Evolutionary conservation across 2,329 filamentous ascomycete genomes (phyloP).

Genomic region (Cladosporium oxysporum): DNA sequence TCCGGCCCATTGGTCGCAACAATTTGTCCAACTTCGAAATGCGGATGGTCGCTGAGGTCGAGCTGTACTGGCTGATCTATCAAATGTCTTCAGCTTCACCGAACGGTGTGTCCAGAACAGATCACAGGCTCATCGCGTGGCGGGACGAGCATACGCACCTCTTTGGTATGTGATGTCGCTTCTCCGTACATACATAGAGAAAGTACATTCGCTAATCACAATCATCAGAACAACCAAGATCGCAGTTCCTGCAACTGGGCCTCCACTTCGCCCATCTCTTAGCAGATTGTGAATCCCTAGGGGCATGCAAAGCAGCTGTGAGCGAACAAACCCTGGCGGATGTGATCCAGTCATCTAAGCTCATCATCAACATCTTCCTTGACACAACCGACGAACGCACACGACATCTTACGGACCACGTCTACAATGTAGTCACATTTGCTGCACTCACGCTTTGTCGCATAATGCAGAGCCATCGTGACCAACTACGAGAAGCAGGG

Average conservation of each 20-base stretch:
- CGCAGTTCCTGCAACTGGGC: slow-evolving; percentile 51
- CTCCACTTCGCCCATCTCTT: slow-evolving; percentile 49
- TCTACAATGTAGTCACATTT: slow-evolving; percentile 52
- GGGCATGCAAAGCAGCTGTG: slow-evolving; percentile 23
- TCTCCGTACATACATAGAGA: neutral
- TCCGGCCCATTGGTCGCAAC: slow-evolving; percentile 38
- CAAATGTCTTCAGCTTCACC: slow-evolving; percentile 38
- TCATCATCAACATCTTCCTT: slow-evolving; percentile 46
- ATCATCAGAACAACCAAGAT: slow-evolving; percentile 45
- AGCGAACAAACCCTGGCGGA: slow-evolving; percentile 30
- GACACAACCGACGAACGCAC: slow-evolving; percentile 48
- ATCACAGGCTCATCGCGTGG: neutral
- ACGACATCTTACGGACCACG: slow-evolving; percentile 49
- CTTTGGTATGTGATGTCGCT: neutral
- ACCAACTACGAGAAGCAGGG: neutral
- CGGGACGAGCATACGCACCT: neutral
- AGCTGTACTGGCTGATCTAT: slow-evolving; percentile 51
- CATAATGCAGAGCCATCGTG: slow-evolving; percentile 32
- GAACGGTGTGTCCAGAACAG: slow-evolving; percentile 38
- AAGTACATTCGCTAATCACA: neutral
- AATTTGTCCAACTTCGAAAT: slow-evolving; percentile 46
- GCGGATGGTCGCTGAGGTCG: slow-evolving; percentile 50
- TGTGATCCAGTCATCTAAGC: slow-evolving; percentile 45
- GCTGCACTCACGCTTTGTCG: slow-evolving; percentile 44
- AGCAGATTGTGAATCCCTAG: slow-evolving; percentile 44